Evolutionary conservation across 2,329 filamentous ascomycete genomes (phyloP), one percentile per base, ranked within the genome.

Genomic region (Penicillium italicum): DNA sequence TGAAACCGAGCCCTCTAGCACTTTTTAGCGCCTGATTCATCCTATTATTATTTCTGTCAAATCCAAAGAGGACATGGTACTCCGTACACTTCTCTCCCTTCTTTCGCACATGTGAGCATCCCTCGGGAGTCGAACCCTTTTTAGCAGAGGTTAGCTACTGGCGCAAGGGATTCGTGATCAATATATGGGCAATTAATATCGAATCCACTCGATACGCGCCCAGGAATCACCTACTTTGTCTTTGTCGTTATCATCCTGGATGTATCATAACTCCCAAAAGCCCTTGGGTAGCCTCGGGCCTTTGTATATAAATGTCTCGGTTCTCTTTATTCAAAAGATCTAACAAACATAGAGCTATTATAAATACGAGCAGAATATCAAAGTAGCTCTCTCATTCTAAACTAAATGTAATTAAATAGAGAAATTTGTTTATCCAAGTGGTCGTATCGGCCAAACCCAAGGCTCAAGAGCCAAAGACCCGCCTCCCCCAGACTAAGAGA

Each of bases 401-500:
- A 42, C 1, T 26, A 18, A n/a, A n/a, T 42, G 16, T 24, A 37
- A 36, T 47, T 11, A 49, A 49, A 49, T 49, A 40, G 34, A 30
- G 46, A 30, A 49, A 18, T 33, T 45, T 12, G 11, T 10, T 44
- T 33, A 33, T 42, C 38, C 11, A 34, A 34, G 37, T 33, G 37
- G 31, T 37, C 34, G 40, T 48, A 48, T 48, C 46, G 41, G 34
- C 8, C 31, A 51, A 42, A 42, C 37, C 38, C 34, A 49, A 49
- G 46, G 46, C 46, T 49, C 34, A 40, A 40, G 46, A 51, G 40
- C 41, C 33, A 36, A 31, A 55, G 59, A 62, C 59, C 61, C 61
- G 59, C 60, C 49, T 57, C 54, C 59, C 61, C 61, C 61, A 62
- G 61, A 62, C 61, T 60, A 60, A 62, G 46, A 47, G 56, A 57